Base-by-base conservation (phyloP, 495 filamentous ascomycete genomes). In the Aspergillus campestris region DNA sequence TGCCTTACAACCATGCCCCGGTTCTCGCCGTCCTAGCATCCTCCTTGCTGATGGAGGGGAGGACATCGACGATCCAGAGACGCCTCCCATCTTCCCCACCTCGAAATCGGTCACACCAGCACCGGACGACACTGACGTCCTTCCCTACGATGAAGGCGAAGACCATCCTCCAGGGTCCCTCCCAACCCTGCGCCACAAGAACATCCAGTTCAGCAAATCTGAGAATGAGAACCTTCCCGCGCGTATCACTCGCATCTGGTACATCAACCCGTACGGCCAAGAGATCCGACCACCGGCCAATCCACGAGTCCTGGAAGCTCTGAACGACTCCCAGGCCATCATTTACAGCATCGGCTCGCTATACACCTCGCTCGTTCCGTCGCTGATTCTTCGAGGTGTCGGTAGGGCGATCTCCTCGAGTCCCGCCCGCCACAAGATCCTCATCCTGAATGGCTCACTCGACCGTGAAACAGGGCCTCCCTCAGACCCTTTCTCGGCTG, bases 181-280 rank as follows among this genome's bases (percentile, higher is more conserved):
- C 1, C 86, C 88, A 3, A 83, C 76, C 0, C 78, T 97, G 0
- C 80, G 88, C 10, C 78, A 83, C 42, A 85, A 81, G 38, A 83
- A 89, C 55, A 86, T 96, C 52, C 63, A 67, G 18, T 92, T 95
- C 66, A 79, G 70, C 66, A 97, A 97, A 61, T 59, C 67, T 35
- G 55, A 73, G n/a, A 74, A 83, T 54, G 74, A 82, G 35, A 84
- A 88, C 43, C 74, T 96, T 7, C 75, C 84, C 0, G 75, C 83
- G 6, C 78, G 84, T 32, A 95, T 97, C 51, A 67, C 78, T 52
- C 74, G 91, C 6, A 75, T 97, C 50, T 96, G 87, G 88, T 97
- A 96, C 67, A 96, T 97, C 65, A 96, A 95, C 62, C 89, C 89
- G 1, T 97, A 95, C 66, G 91, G 91, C 24, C 78, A 83, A 54